These are phyloP conservation scores for Hyphopichia burtonii DNA, from an alignment of 1,139 yeast species.

Conservation along the genomic window DNA sequence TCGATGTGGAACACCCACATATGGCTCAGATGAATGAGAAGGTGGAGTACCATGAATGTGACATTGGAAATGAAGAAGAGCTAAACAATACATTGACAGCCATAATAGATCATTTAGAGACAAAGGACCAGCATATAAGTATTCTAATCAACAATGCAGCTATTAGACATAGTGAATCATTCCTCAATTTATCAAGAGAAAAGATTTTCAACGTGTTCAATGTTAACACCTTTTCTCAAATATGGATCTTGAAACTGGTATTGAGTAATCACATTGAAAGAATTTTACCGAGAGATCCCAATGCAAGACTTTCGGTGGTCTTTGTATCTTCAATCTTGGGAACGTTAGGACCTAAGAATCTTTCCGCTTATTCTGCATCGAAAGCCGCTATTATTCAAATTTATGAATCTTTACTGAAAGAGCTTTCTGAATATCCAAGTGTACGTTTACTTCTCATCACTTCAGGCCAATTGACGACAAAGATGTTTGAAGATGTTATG, in stretches of 20 bases:
- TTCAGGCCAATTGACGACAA: slow-evolving; percentile 68
- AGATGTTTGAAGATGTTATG: slow-evolving; percentile 60
- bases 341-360: slow-evolving; percentile 63
- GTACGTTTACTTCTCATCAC: slow-evolving; percentile 50
- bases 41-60: slow-evolving; percentile 43
- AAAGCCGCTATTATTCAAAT: slow-evolving; percentile 62
- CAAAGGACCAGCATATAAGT: slow-evolving; percentile 36
- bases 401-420: slow-evolving; percentile 59
- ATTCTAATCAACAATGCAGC: slow-evolving; percentile 79
- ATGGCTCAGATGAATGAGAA: slow-evolving; percentile 7
- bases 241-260: slow-evolving; percentile 47
- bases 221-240: slow-evolving; percentile 58
- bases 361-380: slow-evolving; percentile 64
- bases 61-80: slow-evolving; percentile 40
- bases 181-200: slow-evolving; percentile 33
- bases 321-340: slow-evolving; percentile 73
- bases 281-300: slow-evolving; percentile 10
- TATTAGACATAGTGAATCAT: slow-evolving; percentile 47
- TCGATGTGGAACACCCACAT: slow-evolving; percentile 48
- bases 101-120: slow-evolving; percentile 28
- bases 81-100: slow-evolving; percentile 20
- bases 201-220: slow-evolving; percentile 41
- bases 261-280: slow-evolving; percentile 26
- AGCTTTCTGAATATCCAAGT: slow-evolving; percentile 26
- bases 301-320: slow-evolving; percentile 48